Percentiles rank a stretch among this genome's conserved stretches.
phyloP scores from a whole-genome alignment of 306 rosid species.

The Styphnolobium japonicum region DNA sequence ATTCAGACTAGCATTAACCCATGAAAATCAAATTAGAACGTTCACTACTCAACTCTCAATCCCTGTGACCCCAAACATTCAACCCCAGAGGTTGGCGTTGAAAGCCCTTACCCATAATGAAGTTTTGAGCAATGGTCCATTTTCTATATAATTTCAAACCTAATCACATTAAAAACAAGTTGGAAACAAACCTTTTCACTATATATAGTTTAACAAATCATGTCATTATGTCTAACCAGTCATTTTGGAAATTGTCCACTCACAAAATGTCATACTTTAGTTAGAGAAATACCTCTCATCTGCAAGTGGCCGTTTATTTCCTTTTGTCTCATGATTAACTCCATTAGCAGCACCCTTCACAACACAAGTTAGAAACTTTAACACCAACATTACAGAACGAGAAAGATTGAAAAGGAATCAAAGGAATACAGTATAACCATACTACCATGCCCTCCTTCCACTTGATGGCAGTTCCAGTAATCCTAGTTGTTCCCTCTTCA shows the following conservation, averaged over 20 bases:
- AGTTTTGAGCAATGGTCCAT: background rate
- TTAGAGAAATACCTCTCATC: constrained; percentile 49
- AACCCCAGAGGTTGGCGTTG: background rate
- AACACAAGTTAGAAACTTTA: constrained; percentile 2
- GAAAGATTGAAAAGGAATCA: background rate
- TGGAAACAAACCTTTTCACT: background rate
- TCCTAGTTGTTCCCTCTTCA: constrained; percentile 55
- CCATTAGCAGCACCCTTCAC: constrained; percentile 58
- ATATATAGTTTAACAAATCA: background rate
- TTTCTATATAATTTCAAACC: background rate
- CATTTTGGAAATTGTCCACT: background rate
- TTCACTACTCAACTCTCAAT: background rate
- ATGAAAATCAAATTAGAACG: background rate
- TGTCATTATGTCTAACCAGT: background rate
- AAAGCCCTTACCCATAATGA: background rate
- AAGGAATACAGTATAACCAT: background rate
- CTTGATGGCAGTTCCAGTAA: constrained; percentile 58
- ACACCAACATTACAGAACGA: background rate
- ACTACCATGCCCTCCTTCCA: constrained; percentile 73
- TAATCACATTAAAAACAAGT: background rate
- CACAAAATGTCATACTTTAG: background rate
- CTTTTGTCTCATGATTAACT: constrained; percentile 49
- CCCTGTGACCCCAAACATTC: background rate
- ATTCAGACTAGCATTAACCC: background rate
- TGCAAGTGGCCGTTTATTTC: constrained; percentile 46